Evolutionary conservation across 2,329 filamentous ascomycete species (phyloP), one percentile per base, ranked within the genome.

Genomic region (Knufia fluminis): DNA sequence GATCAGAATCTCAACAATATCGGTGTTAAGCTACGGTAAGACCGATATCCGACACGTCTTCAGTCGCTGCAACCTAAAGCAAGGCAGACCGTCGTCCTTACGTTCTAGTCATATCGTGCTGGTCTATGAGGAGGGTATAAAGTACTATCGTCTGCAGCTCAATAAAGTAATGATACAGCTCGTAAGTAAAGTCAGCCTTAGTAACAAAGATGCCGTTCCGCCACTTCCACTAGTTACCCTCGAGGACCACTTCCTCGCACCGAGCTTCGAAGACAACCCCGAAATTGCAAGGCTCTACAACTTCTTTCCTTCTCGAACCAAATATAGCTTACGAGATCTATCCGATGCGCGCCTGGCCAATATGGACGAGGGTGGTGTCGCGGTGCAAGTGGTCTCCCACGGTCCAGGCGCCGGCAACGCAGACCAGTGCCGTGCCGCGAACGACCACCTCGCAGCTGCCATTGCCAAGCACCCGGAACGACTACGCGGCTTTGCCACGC

Each of bases 401-500:
- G 17, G 14, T 28, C 41, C 41, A 9, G 17, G 19, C 12, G 8
- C 22, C 22, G 19, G 19, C 7, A 22, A 20, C 19, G 12, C 17
- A 12, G 10, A 17, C 4, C 9, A 19, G 9, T 22, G 38, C 17
- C 10, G 38, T 4, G 12, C 38, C n/a, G 48, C 48, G 24, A 55
- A 55, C 32, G 48, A 53, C 19, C 20, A 51, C 14, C 26, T 49
- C 3, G 38, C 43, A 17, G 32, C 24, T 32, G 32, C 38, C 3
- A 33, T 44, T 7, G 9, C 16, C 9, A 19, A 17, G 20, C 41
- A 65, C 31, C 62, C 64, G 1, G 61, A 56, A 4, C 68, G 67
- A 23, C 64, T 72, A 20, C 64, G 63, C 2, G 71, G 64, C 3
- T 67, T 74, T 49, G 70, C 69, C 1, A 55, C 66, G n/a, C 58